Base-by-base conservation (phyloP, 768 basidiomycete species). In the Dentipellis fragilis region DNA sequence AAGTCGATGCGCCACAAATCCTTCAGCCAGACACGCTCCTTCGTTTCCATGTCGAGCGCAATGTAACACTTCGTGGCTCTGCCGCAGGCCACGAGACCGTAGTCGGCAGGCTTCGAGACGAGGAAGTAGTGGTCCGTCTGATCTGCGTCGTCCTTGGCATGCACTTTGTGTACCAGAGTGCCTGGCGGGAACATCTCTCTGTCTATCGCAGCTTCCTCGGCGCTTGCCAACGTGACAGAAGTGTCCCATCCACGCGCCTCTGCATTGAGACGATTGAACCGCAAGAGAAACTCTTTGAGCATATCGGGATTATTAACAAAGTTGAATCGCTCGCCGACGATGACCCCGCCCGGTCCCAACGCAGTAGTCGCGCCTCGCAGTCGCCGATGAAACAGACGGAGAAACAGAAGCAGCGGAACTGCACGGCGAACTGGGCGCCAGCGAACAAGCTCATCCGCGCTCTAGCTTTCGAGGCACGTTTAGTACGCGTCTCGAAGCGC, bases 281-380 rank as follows among this genome's bases (percentile, higher is more conserved):
- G 12, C 47, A 4, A 48, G 16, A 48, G 22, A 19, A 52, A 52
- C 21, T 52, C 51, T 10, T 34, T 36, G 16, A 52, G 51, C 36
- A 9, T 14, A 9, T 38, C 10, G 51, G 14, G 16, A 19, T 52
- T 17, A 2, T 35, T 16, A 3, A 10, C 17, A 9, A 37, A 19
- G 16, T 19, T 3, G 17, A 39, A 17, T 9, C 35, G 51, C 17
- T 29, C 52, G 21, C 46, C 39, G 35, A 53, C 52, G 16, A 53
- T 42, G 19, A 29, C 52, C 5, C 51, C 56, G 16, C 35, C 17
- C 52, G 52, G 23, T 57, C 56, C 56, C 56, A 57, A 9, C 38
- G 37, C 8, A 57, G 10, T 14, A 57, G 46, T 11, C 56, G 19
- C 16, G 52, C 37, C 12, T 12, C 36, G 14, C n/a, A 7, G 8